phyloP scores from a whole-genome alignment of 129 eudicot genomes.

The Scalesia atractyloides region DNA sequence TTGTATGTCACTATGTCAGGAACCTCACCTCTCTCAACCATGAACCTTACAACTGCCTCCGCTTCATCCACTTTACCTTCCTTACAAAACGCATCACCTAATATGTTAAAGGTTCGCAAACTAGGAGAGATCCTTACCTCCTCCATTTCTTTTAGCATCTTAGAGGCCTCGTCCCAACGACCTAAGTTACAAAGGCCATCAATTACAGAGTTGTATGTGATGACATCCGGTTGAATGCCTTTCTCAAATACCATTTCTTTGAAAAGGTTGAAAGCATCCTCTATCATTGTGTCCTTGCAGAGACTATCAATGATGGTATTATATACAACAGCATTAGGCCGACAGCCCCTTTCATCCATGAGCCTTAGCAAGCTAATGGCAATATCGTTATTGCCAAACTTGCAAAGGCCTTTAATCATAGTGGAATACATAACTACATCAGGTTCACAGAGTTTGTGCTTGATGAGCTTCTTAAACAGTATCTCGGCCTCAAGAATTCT shows the following conservation, averaged over 20 bases:
- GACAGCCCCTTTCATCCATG: not conserved
- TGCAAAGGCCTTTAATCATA: slow-evolving; percentile 24
- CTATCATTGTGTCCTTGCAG: slow-evolving; percentile 8
- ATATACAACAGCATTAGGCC: not conserved
- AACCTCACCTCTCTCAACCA: not conserved
- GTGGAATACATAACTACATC: not conserved
- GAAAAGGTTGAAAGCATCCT: not conserved
- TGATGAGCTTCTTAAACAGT: not conserved
- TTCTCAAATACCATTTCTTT: not conserved
- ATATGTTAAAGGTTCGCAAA: not conserved
- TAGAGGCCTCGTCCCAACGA: slow-evolving; percentile 17
- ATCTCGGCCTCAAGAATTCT: not conserved
- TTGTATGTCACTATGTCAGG: not conserved
- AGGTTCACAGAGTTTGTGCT: slow-evolving; percentile 10
- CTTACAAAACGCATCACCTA: slow-evolving; percentile 7
- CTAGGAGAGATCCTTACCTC: not conserved
- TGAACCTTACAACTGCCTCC: not conserved
- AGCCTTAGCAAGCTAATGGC: slow-evolving; percentile 1
- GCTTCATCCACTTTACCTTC: not conserved
- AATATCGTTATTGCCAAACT: not conserved
- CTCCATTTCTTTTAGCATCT: slow-evolving; percentile 15
- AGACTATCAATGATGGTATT: slow-evolving; percentile 4
- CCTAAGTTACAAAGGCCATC: slow-evolving; percentile 22
- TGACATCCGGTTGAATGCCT: not conserved
- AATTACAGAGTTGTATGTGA: slow-evolving; percentile 3